Conservation (phyloP, 148 eudicot species). For the Rhododendron henanense region DNA sequence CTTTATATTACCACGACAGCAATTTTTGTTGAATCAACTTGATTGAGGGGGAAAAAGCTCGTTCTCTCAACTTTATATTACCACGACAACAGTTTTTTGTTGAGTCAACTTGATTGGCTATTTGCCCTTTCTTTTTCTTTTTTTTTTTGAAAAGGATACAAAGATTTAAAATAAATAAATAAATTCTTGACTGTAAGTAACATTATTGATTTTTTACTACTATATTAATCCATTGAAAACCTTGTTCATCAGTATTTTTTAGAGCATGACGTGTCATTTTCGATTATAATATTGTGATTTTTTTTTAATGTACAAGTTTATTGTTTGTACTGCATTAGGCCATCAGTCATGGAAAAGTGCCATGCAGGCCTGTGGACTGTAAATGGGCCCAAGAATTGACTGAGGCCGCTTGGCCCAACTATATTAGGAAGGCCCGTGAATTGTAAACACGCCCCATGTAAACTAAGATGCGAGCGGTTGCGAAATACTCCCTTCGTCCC, state of each 20-base stretch:
- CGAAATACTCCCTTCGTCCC: too few species aligned
- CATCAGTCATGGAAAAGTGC: too few species aligned
- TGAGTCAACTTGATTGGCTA: not conserved
- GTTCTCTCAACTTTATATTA: not conserved
- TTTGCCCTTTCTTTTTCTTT: too few species aligned
- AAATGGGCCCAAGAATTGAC: not conserved
- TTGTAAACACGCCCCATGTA: not conserved
- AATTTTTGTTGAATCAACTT: too few species aligned
- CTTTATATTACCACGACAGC: not conserved
- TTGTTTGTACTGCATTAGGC: too few species aligned
- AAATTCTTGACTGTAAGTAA: not conserved
- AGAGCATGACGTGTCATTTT: too few species aligned
- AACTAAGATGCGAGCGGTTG: not conserved
- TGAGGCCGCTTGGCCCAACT: not conserved
- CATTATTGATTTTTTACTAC: too few species aligned
- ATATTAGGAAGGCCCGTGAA: not conserved
- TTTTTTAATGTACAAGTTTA: too few species aligned
- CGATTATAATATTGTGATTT: too few species aligned
- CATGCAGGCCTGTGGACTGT: not conserved
- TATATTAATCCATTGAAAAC: not conserved
- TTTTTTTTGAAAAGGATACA: too few species aligned
- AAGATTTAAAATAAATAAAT: too few species aligned
- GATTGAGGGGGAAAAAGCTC: not conserved
- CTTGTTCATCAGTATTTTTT: not conserved
- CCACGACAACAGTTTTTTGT: not conserved